A percentile compares a stretch with the other conserved stretches of the same genome.
Conservation (phyloP, 257 asterid species). For the Penstemon barbatus region DNA sequence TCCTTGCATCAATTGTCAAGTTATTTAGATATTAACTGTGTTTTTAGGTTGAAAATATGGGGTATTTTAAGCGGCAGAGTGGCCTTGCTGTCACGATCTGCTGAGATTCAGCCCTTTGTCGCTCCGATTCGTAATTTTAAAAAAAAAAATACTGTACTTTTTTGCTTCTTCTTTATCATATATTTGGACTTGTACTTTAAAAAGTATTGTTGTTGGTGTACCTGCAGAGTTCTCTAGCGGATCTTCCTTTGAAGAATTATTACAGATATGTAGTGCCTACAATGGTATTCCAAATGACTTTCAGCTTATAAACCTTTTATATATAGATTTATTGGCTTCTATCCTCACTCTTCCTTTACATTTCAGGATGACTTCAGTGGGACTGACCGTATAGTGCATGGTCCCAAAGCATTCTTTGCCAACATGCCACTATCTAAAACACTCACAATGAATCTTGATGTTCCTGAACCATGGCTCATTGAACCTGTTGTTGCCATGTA, state of each 20-base stretch:
- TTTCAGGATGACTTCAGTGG: conserved; percentile 92
- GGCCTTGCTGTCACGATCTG: too few relatives aligned
- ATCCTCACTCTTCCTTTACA: conserved; percentile 35
- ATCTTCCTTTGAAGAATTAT: conserved; percentile 97
- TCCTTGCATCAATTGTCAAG: too few relatives aligned
- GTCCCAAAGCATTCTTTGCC: conserved; percentile 93
- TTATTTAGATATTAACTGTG: too few relatives aligned
- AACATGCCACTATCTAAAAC: conserved; percentile 97
- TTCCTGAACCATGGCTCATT: conserved; percentile 98
- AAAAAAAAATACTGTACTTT: too few relatives aligned
- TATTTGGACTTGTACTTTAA: conserved; percentile 18
- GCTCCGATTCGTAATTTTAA: too few relatives aligned
- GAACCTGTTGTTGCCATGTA: conserved; percentile 96
- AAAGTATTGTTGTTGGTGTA: conserved; percentile 24
- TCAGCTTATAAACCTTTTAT: conserved; percentile 24
- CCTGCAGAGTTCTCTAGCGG: conserved; percentile 90
- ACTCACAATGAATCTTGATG: conserved; percentile 98
- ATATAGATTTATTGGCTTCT: conserved; percentile 17
- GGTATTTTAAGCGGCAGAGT: too few relatives aligned
- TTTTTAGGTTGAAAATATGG: too few relatives aligned
- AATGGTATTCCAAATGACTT: conserved; percentile 54
- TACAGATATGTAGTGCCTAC: conserved; percentile 98
- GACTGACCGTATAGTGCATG: conserved; percentile 65
- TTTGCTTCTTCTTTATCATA: not conserved
- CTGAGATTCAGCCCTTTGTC: too few relatives aligned